These are phyloP conservation scores for Botryotinia globosa DNA, from an alignment of 2,329 filamentous ascomycete species.

Conservation along the genomic window DNA sequence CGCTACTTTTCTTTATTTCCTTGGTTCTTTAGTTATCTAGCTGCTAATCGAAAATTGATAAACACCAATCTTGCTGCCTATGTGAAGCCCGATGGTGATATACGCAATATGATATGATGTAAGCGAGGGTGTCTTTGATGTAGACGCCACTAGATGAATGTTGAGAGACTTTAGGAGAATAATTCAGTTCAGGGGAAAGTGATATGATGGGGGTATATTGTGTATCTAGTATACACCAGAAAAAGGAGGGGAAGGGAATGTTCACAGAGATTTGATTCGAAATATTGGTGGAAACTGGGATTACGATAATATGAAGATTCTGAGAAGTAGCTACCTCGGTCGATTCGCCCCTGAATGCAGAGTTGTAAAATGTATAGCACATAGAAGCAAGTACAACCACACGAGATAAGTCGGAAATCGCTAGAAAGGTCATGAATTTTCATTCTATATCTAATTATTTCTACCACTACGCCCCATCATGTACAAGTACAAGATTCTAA, in stretches of 20 bases:
- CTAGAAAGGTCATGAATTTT: slow-evolving; percentile 3
- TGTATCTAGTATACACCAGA: neutral
- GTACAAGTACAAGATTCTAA: slow-evolving; percentile 4
- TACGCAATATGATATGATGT: neutral
- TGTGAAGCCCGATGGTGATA: neutral
- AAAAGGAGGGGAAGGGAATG: neutral
- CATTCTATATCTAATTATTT: slow-evolving; percentile 17
- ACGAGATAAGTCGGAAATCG: neutral
- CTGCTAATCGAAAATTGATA: neutral
- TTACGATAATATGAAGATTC: neutral
- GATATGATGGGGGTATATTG: neutral
- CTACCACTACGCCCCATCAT: neutral
- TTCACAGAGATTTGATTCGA: neutral
- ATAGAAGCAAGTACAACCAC: neutral
- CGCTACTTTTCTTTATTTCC: neutral
- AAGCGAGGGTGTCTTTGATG: neutral
- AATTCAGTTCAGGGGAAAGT: neutral
- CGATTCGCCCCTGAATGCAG: neutral
- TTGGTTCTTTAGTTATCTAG: neutral
- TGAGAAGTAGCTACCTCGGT: neutral
- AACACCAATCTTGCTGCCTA: too few species aligned
- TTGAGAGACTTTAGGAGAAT: neutral
- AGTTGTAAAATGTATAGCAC: neutral
- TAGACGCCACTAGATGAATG: neutral
- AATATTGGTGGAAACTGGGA: neutral